Evolutionary conservation across 371 early-diverging fungal genomes (phyloP), one percentile per base, ranked within the genome.

Genomic region (Mortierella sp.): DNA sequence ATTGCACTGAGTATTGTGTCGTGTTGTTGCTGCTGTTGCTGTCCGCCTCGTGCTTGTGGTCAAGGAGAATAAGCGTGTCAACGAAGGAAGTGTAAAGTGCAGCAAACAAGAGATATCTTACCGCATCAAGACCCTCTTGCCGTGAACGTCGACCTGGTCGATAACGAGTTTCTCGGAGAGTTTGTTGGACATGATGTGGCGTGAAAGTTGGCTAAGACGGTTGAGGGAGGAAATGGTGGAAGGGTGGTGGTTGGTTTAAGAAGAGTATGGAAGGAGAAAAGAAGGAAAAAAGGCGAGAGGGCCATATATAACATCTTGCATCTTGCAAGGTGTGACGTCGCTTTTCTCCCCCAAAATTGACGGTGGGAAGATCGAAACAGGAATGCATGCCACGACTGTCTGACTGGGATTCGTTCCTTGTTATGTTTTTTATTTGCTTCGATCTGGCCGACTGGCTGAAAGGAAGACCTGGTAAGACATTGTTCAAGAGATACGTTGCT

Each of bases 71-170:
- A 24, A 7, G 19, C 0, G 24, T 54, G n/a, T 6, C 19, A 45
- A 42, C 3, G 47, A 47, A n/a, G 58, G 6, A n/a, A 19, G 24
- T 19, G 54, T 26, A 34, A 19, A 34, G 14, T 31, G 34, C 28
- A 60, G 14, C n/a, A 24, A 38, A 34, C 72, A 14, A 72, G 19
- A 3, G 52, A 34, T 16, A 50, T 72, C 77, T 81, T 92, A 96
- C 96, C 99, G 95, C 81, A 99, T 97, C 75, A 99, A 92, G 70
- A 97, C 98, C 75, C 98, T 95, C 94, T 98, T 97, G 89, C 92
- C 94, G 80, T 93, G 89, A 80, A 99, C 89, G 72, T 95, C 95
- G 76, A 99, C 91, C 90, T 98, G 98, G 82, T 92, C 88, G 89
- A 99, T 94, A 78, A 94, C 92, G 76, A 97, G 92, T 89, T 96